Conservation (phyloP, 2,329 filamentous ascomycete genomes). For the Scedosporium dehoogii region DNA sequence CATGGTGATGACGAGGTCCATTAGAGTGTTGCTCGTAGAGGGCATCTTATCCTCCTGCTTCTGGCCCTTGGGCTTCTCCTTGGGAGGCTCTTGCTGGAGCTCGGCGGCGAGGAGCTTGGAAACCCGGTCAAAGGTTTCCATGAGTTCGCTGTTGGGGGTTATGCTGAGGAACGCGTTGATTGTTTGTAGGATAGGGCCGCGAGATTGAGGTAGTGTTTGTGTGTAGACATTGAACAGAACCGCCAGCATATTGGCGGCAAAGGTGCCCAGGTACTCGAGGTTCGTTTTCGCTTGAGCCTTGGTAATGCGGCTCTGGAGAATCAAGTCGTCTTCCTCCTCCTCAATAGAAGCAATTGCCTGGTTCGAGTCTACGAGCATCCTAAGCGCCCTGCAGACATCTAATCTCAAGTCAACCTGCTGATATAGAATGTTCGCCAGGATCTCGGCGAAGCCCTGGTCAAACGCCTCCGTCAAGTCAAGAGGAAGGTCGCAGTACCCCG, state of each 20-base stretch:
- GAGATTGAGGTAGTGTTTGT: slow-evolving; percentile 84
- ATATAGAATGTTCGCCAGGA: slow-evolving; percentile 85
- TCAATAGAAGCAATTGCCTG: slow-evolving; percentile 66
- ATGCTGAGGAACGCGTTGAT: slow-evolving; percentile 94
- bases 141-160: slow-evolving; percentile 65
- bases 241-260: slow-evolving; percentile 81
- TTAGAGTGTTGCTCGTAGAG: slow-evolving; percentile 85
- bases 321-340: slow-evolving; percentile 58
- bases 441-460: slow-evolving; percentile 80
- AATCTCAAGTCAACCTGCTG: slow-evolving; percentile 79
- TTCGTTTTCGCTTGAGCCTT: slow-evolving; percentile 70
- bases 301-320: slow-evolving; percentile 69
- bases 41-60: slow-evolving; percentile 64
- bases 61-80: slow-evolving; percentile 55
- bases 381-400: slow-evolving; percentile 78
- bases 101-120: slow-evolving; percentile 72
- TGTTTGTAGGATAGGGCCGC: slow-evolving; percentile 83
- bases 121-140: slow-evolving; percentile 81
- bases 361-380: slow-evolving; percentile 85
- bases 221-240: slow-evolving; percentile 99
- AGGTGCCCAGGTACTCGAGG: slow-evolving; percentile 66
- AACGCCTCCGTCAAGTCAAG: slow-evolving; percentile 69
- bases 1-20: slow-evolving; percentile 95
- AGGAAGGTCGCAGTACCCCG: slow-evolving; percentile 90
- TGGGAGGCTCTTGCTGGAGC: slow-evolving; percentile 43